Evolutionary conservation across 2,329 filamentous ascomycete species (phyloP).

Genomic region (Neodidymelliopsis sp.): DNA sequence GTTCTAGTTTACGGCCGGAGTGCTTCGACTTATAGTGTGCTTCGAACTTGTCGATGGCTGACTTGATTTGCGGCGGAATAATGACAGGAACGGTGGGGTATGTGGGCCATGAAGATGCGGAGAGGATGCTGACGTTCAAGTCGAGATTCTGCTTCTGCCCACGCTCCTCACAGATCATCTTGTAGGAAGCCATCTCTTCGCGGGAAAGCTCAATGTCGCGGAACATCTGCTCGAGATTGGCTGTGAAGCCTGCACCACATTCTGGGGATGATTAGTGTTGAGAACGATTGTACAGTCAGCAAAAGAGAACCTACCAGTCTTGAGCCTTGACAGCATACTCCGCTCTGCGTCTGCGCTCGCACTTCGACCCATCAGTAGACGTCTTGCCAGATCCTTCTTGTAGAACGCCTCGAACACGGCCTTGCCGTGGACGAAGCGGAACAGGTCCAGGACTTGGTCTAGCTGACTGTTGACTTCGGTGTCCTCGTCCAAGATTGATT

Average conservation of each 20-base stretch:
- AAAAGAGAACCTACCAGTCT: slow-evolving; percentile 62
- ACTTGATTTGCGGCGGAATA: slow-evolving; percentile 76
- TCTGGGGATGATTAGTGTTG: slow-evolving; percentile 58
- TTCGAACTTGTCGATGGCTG: slow-evolving; percentile 83
- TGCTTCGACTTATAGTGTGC: slow-evolving; percentile 88
- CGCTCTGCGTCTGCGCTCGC: slow-evolving; percentile 94
- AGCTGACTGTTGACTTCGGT: slow-evolving; percentile 90
- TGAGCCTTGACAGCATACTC: slow-evolving; percentile 91
- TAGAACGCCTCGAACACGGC: slow-evolving; percentile 99
- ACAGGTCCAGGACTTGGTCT: slow-evolving; percentile 90
- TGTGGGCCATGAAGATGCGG: slow-evolving; percentile 88
- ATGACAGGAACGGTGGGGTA: slow-evolving; percentile 80
- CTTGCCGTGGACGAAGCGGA: slow-evolving; percentile 96
- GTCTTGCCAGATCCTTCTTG: slow-evolving; percentile 92
- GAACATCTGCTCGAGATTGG: slow-evolving; percentile 99
- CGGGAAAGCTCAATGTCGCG: slow-evolving; percentile 93
- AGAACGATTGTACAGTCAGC: not conserved
- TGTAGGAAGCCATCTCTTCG: slow-evolving; percentile 93
- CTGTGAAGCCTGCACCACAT: slow-evolving; percentile 92
- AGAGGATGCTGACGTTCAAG: slow-evolving; percentile 88
- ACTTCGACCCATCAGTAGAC: slow-evolving; percentile 89
- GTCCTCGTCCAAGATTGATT: slow-evolving; percentile 82
- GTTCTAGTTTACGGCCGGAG: slow-evolving; percentile 82
- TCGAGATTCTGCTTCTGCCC: slow-evolving; percentile 68
- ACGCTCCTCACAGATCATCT: slow-evolving; percentile 68